Base-by-base conservation (phyloP, 306 rosid genomes). In the Ochetophila trinervis region DNA sequence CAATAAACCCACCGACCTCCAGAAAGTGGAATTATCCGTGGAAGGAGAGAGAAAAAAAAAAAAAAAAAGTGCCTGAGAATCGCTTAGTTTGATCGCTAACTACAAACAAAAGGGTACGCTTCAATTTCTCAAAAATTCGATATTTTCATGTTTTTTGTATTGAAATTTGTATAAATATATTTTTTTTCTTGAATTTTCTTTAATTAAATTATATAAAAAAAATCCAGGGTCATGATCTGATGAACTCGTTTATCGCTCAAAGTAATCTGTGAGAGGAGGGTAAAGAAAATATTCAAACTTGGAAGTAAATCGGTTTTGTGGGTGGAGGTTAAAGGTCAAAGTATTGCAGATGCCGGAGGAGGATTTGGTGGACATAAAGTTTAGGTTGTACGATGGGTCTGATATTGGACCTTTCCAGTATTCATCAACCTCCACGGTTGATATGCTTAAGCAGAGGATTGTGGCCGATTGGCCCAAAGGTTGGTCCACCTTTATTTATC, bases 401-500 rank as follows among this genome's bases (percentile, higher is more conserved):
- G 94, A 89, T 64, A 73, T 89, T 62, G 96, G 96, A 42, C 97
- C 97, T 8, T 86, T 88, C 66, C 79, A 87, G 66, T 91, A 91
- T 82, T 85, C 96, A 12, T 66, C 96, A 27, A 76, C 97, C 8
- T 84, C 95, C 10, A 91, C 97, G 2, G 86, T 91, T 27, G 97
- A 88, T 75, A 77, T 77, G 85, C 96, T 91, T 14, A 91, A 91
- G 86, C 95, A 91, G 79, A 85, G 96, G 75, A 71, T 91, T 35
- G 88, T 91, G 34, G 83, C 97, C 20, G 96, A 91, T 71, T 91
- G 96, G 96, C 97, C 97, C 57, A 88, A 80, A 91, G 96, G 97
- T 91, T 60, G 9, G 68, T 42, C 61, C 18, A 34, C 7, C 62
- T 62, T 55, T n/a, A n/a, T n/a, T 50, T 42, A 36, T 65, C 52